Conservation (phyloP, 1,139 yeast genomes). For the Sugiyamaella pinicola region DNA sequence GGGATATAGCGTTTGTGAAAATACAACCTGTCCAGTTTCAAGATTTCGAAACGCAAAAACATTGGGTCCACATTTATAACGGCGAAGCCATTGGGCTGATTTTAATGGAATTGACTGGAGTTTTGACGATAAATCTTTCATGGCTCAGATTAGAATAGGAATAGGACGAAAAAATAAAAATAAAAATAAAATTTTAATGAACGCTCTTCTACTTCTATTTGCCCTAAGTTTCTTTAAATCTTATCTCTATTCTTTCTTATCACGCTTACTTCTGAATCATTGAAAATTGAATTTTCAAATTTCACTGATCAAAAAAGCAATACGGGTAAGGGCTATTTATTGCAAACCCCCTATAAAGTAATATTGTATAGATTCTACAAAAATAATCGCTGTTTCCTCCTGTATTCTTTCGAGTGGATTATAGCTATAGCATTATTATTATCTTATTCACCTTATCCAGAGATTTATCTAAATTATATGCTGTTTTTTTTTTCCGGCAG, state of each 20-base stretch:
- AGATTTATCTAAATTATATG: no score
- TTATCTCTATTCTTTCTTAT: no score
- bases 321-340: not conserved
- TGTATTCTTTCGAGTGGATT: no score
- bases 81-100: conserved; percentile 50
- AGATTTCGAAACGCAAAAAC: conserved; percentile 80
- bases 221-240: no score
- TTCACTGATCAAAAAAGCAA: not conserved
- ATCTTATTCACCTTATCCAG: no score
- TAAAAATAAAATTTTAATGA: no score
- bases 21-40: conserved; percentile 86
- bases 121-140: conserved; percentile 7
- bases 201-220: no score
- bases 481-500: no score
- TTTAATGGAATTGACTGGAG: conserved; percentile 22
- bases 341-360: not conserved
- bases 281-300: not conserved
- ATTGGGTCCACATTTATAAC: conserved; percentile 71
- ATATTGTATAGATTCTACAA: not conserved
- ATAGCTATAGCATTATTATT: no score
- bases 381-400: no score
- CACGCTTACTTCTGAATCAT: no score
- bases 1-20: conserved; percentile 69
- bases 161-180: no score
- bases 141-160: not conserved